Base-by-base conservation (phyloP, 768 basidiomycete species). In the Lactifluus subvellereus region DNA sequence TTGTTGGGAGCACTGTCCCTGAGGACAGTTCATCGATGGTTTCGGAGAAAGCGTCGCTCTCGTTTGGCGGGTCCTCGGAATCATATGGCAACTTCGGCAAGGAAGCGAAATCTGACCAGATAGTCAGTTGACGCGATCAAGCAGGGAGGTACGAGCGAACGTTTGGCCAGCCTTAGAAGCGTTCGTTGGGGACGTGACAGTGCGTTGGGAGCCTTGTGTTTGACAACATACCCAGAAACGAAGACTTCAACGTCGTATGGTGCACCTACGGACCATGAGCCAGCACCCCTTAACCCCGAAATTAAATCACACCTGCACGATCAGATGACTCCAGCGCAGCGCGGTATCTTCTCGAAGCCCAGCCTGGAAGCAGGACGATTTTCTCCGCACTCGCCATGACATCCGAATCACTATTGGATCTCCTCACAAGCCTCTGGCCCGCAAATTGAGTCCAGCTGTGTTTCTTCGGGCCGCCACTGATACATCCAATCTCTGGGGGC, bases 101-200 rank as follows among this genome's bases (percentile, higher is more conserved):
- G 18, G 61, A 45, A 16, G 67, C 67, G 38, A 68, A 66, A 18
- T 30, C 67, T 68, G 20, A 35, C 14, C 33, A 22, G 30, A 20
- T 5, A 14, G 20, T 48, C 30, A 53, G 57, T 37, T 45, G 43
- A 43, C 4, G 8, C 3, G 1, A 30, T 1, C 20, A 37, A 42
- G 4, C 14, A 51, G 30, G 57, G 10, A 9, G 14, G 35, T 57
- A 47, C 45, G 43, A 18, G 32, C 68, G 60, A 72, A 91, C 92
- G 79, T 80, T 87, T 91, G 10, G 93, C 94, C 38, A 94, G 72
- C 13, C 80, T 80, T 43, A 94, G 77, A 67, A 95, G 89, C 1
- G 89, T 84, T 14, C 82, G 80, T 64, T 94, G 91, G 1, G 90
- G 83, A 5, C 91, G 84, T 59, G 84, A 86, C 1, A 85, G 80